Conservation (phyloP, 2,329 filamentous ascomycete genomes). For the Pseudopyrenochaeta lycopersici region DNA sequence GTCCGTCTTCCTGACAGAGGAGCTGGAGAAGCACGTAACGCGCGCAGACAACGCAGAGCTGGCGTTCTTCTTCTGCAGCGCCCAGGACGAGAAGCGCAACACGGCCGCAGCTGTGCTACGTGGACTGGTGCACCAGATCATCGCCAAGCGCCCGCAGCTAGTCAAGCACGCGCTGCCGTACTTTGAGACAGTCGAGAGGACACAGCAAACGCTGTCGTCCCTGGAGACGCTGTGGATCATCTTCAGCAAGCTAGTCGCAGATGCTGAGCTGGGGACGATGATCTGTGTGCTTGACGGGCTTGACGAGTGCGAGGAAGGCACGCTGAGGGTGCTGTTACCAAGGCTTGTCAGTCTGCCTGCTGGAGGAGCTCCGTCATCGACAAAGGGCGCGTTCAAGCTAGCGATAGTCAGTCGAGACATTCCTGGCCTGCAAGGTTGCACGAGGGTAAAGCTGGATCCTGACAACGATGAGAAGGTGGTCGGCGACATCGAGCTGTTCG, state of each 20-base stretch:
- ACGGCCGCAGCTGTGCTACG: conserved; percentile 32
- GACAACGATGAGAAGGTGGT: no score
- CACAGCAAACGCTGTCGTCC: conserved; percentile 19
- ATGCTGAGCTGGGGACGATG: conserved; percentile 13
- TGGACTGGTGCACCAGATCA: conserved; percentile 35
- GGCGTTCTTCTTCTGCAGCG: conserved; percentile 36
- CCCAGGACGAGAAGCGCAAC: conserved; percentile 34
- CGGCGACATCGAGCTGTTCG: no score
- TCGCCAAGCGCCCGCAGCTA: no score
- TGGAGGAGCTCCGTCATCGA: not conserved
- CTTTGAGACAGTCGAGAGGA: conserved; percentile 12
- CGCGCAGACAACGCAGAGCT: conserved; percentile 1
- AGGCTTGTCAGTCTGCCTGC: conserved; percentile 15
- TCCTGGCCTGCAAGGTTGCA: no score
- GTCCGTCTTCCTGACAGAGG: no score
- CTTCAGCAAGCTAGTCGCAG: conserved; percentile 22
- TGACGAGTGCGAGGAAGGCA: conserved; percentile 26
- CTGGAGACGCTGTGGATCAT: conserved; percentile 26
- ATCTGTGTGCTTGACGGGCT: no score
- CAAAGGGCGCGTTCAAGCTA: no score
- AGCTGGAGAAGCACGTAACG: conserved; percentile 12
- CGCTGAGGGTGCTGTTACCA: conserved; percentile 8
- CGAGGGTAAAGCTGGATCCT: no score
- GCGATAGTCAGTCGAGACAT: no score
- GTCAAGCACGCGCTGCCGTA: conserved; percentile 18